Percentiles rank a stretch among this genome's conserved stretches.
phyloP scores from a whole-genome alignment of 805 yeast genomes.

The Metschnikowia shivogae region DNA sequence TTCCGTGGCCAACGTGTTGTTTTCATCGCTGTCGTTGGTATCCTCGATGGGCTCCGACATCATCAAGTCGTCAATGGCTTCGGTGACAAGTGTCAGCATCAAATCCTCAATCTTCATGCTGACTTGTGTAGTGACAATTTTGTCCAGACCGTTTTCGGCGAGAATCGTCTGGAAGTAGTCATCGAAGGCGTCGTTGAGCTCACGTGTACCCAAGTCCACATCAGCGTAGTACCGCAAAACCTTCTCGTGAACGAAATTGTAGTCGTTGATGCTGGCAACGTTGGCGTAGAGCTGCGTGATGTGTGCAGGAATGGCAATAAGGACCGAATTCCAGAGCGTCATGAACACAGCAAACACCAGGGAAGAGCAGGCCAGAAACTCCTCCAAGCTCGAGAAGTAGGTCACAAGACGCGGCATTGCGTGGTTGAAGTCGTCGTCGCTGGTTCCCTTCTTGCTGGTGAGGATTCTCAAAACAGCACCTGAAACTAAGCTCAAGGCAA shows the following conservation, averaged over 20 bases:
- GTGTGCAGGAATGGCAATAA: constrained; percentile 13
- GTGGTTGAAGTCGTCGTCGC: constrained; percentile 12
- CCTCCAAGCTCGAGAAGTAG: constrained; percentile 21
- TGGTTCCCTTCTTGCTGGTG: constrained; percentile 17
- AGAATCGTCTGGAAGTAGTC: constrained; percentile 12
- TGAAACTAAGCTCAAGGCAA: constrained; percentile 35
- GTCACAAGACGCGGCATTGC: constrained; percentile 22
- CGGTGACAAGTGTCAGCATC: constrained; percentile 15
- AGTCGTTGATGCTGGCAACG: constrained; percentile 23
- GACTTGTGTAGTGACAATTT: constrained; percentile 21
- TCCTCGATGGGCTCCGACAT: constrained; percentile 9
- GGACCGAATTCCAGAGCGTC: constrained; percentile 24
- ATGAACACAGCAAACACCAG: constrained; percentile 21
- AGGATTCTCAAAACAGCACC: constrained; percentile 37
- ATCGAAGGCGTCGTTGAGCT: constrained; percentile 10
- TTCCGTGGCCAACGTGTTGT: constrained; percentile 11
- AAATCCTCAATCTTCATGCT: constrained; percentile 23
- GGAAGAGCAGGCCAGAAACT: constrained; percentile 20
- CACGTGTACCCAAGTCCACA: constrained; percentile 6
- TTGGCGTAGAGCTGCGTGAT: constrained; percentile 24
- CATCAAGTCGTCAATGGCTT: constrained; percentile 7
- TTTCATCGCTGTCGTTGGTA: constrained; percentile 11
- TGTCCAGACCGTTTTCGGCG: constrained; percentile 1
- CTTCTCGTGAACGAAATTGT: constrained; percentile 23
- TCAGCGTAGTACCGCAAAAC: constrained; percentile 22